Evolutionary conservation across 78 protist species (phyloP).

Genomic region (Dictyostelium purpureum): DNA sequence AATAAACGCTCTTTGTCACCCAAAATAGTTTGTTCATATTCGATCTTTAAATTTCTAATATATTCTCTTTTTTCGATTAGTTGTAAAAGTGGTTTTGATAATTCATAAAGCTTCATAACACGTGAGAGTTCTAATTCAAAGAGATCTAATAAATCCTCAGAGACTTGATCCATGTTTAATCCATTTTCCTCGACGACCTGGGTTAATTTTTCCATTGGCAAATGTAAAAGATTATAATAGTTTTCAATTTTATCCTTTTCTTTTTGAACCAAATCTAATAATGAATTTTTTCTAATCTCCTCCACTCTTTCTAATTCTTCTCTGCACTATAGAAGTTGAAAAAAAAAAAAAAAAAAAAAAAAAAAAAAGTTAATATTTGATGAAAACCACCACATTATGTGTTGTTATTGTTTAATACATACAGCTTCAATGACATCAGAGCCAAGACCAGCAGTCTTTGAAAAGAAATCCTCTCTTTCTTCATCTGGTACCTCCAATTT

Average conservation of each 20-base stretch:
- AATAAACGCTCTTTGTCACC: conserved; percentile 73
- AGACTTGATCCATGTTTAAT: neutral
- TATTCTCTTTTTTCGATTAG: conserved; percentile 58
- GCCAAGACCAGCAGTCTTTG: conserved; percentile 75
- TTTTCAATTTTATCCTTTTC: neutral
- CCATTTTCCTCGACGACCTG: neutral
- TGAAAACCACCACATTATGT: neutral
- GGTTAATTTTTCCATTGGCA: conserved; percentile 24
- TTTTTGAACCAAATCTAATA: conserved; percentile 20
- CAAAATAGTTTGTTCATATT: conserved; percentile 62
- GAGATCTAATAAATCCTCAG: conserved; percentile 43
- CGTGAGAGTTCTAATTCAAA: conserved; percentile 2
- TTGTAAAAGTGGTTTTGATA: conserved; percentile 38
- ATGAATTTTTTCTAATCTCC: conserved; percentile 35
- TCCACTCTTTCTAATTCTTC: conserved; percentile 62
- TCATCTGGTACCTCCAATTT: conserved; percentile 31
- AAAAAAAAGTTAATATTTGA: neutral
- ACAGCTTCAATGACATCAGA: conserved; percentile 70
- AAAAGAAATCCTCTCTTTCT: conserved; percentile 62
- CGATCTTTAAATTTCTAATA: conserved; percentile 55
- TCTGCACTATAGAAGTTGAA: neutral
- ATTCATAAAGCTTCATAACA: neutral
- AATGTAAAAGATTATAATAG: conserved; percentile 21
- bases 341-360: neutral
- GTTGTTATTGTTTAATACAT: neutral